Base-by-base conservation (phyloP, 768 basidiomycete genomes). In the Hygrophorus pudorinus region DNA sequence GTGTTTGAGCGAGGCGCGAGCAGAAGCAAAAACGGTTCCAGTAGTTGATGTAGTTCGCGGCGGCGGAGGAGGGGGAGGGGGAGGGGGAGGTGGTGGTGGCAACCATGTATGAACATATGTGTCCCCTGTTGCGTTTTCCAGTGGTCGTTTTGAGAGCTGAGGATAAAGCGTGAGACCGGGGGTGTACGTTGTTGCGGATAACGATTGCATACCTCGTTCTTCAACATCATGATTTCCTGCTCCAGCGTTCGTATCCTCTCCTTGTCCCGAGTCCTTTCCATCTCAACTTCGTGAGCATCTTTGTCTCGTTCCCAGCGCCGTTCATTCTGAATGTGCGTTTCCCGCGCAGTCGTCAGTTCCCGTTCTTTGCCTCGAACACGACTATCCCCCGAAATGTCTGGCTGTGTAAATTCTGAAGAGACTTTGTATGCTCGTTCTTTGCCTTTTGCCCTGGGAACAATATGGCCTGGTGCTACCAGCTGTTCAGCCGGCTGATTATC, bases 1-100 rank as follows among this genome's bases (percentile, higher is more conserved):
- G 20, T 69, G 75, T 41, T 79, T 81, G 16, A 88, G 67, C 11
- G 75, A 66, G n/a, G 85, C 80, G 2, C 85, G 79, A 2, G 75
- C 78, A 17, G 70, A 65, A 2, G 70, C 63, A 44, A 85, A 81
- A 33, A 79, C 68, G 50, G 29, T 64, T 45, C 43, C 55, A 48
- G 53, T 55, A 53, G 48, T 66, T 12, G 65, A 53, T 21, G 63
- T 60, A 1, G 67, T 61, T 13, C 68, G 59, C 2, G 65, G 65
- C 0, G 72, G 69, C 24, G 53, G 49, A 24, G 57, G 51, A 34
- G 32, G 16, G 38, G 35, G 71, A 0, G 70, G 71, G 1, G 69
- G 69, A 0, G 73, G 73, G 0, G 72, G 63, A 0, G 69, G 66
- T 0, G 68, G 64, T 0, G 73, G 72, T 3, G 65, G 65, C 1